phyloP scores from a whole-genome alignment of 208 protist species.

The Trypanosoma theileri region DNA sequence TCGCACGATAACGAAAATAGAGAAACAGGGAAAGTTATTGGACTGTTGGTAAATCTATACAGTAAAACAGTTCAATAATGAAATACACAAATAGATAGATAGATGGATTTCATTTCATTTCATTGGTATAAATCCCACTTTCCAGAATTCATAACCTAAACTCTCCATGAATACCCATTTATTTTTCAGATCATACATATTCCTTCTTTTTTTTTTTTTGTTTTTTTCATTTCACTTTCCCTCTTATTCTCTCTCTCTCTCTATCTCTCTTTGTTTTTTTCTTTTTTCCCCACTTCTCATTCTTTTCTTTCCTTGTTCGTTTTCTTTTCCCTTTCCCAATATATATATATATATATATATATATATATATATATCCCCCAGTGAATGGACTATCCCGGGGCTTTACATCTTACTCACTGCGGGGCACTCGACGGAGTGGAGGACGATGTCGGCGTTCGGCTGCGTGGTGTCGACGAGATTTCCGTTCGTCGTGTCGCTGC shows the following conservation, averaged over 20 bases:
- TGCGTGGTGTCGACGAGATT: constrained; percentile 66
- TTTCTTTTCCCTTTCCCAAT: neutral
- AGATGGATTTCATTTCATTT: no score
- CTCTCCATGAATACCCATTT: no score
- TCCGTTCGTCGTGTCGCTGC: constrained; percentile 72
- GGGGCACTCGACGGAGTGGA: constrained; percentile 46
- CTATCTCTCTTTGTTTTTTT: neutral
- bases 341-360: constrained; percentile 11
- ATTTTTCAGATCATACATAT: neutral
- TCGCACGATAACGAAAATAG: no score
- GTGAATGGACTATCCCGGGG: neutral
- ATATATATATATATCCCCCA: neutral
- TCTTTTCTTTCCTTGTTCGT: neutral
- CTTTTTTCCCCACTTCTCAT: neutral
- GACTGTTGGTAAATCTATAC: no score
- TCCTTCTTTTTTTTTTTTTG: neutral
- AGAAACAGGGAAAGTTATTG: no score
- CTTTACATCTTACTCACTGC: neutral
- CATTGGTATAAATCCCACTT: no score
- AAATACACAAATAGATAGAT: no score
- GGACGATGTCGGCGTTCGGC: constrained; percentile 46
- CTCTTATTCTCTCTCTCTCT: neutral
- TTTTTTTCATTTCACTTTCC: neutral
- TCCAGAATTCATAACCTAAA: no score
- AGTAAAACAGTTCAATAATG: no score